Evolutionary conservation across 192 early-diverging fungal genomes (phyloP), one percentile per base, ranked within the genome.

Genomic region (Coemansia sp.): DNA sequence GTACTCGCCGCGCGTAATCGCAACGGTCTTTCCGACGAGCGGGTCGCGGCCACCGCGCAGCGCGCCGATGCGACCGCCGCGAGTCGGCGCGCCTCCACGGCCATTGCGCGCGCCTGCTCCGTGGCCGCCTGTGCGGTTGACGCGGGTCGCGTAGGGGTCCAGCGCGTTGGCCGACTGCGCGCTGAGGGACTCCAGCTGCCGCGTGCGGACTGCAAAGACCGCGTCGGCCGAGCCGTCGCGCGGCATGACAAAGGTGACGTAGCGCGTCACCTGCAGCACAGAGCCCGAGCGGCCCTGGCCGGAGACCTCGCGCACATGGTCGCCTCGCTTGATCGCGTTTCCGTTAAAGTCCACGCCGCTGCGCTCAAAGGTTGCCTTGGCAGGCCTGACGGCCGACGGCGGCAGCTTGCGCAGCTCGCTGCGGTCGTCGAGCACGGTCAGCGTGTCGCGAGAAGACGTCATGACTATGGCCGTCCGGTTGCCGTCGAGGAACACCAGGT

Each of bases 1-100:
- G 83, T 91, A 93, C 14, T 91, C 90, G 10, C 97, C 97, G 27
- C 86, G 83, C 13, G 83, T 85, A 39, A 95, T 90, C 28, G 86
- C 87, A 10, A 97, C 95, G 0, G 91, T 94, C 63, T 90, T 87
- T 39, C 83, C 84, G 8, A 96, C 45, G 24, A 83, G 68, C 65
- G 65, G 72, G 36, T 83, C 77, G 45, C 81, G 77, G n/a, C 72
- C 69, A 6, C 72, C 79, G 8, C 75, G 72, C 57, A 78, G 36
- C 27, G 67, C 60, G 36, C 75, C 74, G 13, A 67, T 64, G 14
- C 83, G 79, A 6, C 77, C 72, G 23, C 82, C 82, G 10, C 82
- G 71, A 9, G 14, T 6, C 3, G 39, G 13, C 3, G 39, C 39
- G 20, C 74, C 65, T 2, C 65, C 68, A 22, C 76, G 61, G 6